Conservation (phyloP, 768 basidiomycete genomes). For the Tricholoma furcatifolium region DNA sequence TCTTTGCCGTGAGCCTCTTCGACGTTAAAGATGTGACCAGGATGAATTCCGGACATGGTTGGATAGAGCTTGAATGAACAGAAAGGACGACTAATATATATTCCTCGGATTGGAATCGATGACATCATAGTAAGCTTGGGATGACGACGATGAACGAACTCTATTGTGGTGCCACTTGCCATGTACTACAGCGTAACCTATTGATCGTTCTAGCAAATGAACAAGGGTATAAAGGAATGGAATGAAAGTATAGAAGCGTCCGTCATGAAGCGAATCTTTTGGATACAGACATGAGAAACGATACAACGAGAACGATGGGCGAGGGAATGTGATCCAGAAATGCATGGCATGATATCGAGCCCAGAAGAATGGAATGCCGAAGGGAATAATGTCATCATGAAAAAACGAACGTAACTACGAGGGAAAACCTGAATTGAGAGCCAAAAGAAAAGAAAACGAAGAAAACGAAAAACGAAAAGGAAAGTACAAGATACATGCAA, state of each 20-base stretch:
- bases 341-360: not conserved
- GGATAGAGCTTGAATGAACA: not conserved
- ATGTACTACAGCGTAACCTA: too few species aligned
- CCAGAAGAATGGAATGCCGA: not conserved
- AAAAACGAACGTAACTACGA: not conserved
- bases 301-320: not conserved
- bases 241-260: not conserved
- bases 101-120: not conserved
- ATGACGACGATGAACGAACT: slow-evolving; percentile 7
- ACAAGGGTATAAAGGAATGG: not conserved
- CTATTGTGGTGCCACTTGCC: not conserved
- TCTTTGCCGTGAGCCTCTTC: slow-evolving; percentile 31
- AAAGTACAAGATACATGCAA: not conserved
- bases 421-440: not conserved
- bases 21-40: slow-evolving; percentile 37
- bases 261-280: not conserved
- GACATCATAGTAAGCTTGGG: slow-evolving; percentile 6
- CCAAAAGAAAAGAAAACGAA: not conserved
- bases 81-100: not conserved
- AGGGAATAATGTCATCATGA: not conserved
- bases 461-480: not conserved
- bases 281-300: not conserved
- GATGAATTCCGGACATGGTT: slow-evolving; percentile 22
- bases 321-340: not conserved
- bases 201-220: not conserved